Percentiles rank a stretch among this genome's conserved stretches.
Evolutionary conservation across 139 green algal genomes (phyloP).

Genomic region (Trebouxia sp.): DNA sequence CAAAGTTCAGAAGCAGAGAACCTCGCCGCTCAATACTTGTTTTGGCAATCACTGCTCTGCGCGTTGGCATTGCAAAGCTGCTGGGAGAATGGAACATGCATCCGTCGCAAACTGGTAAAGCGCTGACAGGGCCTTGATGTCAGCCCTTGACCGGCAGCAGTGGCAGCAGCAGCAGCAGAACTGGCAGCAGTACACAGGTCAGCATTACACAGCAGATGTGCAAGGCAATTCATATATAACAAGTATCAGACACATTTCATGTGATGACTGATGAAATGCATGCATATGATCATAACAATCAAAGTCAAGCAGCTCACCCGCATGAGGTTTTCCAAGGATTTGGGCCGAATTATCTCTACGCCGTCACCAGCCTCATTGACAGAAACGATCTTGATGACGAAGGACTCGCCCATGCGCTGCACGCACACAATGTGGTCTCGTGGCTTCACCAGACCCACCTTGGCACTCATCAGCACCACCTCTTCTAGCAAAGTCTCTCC

Average conservation of each 20-base stretch:
- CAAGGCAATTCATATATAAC: neutral
- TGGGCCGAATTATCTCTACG: constrained; percentile 33
- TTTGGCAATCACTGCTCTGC: neutral
- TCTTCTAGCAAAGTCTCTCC: constrained; percentile 72
- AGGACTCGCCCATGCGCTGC: constrained; percentile 48
- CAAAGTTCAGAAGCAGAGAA: neutral
- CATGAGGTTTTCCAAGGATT: constrained; percentile 36
- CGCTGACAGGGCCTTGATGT: neutral
- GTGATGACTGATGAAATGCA: neutral
- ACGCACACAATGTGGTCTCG: constrained; percentile 78
- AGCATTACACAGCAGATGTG: neutral
- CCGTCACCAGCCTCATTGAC: constrained; percentile 29
- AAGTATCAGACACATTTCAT: neutral
- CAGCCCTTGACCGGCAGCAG: neutral
- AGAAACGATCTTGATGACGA: constrained; percentile 56
- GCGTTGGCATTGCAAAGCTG: neutral
- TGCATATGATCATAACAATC: neutral
- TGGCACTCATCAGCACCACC: constrained; percentile 59
- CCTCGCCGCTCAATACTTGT: neutral
- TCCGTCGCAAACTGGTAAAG: neutral
- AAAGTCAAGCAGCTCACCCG: constrained; percentile 2
- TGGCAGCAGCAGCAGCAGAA: neutral
- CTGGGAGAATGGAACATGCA: neutral
- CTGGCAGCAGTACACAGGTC: neutral
- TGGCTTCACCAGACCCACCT: constrained; percentile 62